A percentile compares a stretch with the other conserved stretches of the same genome.
phyloP scores from a whole-genome alignment of 768 basidiomycete genomes.

The Butyriboletus loyo region DNA sequence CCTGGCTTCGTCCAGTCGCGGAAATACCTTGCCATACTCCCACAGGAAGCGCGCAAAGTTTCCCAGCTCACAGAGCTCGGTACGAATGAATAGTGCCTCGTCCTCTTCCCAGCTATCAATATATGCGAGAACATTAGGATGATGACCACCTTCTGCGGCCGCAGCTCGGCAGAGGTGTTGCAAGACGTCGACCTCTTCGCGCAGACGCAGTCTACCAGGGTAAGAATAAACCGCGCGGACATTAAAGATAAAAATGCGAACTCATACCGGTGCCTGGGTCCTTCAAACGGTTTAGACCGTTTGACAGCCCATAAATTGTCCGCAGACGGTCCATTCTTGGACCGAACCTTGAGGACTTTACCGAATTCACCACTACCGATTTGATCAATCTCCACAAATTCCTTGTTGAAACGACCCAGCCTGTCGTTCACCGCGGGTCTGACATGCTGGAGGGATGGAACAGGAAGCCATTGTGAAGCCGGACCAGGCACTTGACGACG shows the following conservation, averaged over 20 bases:
- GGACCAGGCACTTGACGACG: constrained; percentile 31
- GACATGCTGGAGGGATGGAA: constrained; percentile 19
- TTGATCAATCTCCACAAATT: constrained; percentile 76
- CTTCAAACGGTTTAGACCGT: constrained; percentile 90
- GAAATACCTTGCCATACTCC: constrained; percentile 84
- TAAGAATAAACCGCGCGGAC: constrained; percentile 17
- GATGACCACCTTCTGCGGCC: constrained; percentile 30
- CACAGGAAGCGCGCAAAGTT: constrained; percentile 89
- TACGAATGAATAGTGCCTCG: constrained; percentile 84
- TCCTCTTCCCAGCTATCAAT: constrained; percentile 97
- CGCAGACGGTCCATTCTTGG: constrained; percentile 52
- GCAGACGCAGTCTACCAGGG: constrained; percentile 64
- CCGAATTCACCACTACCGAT: constrained; percentile 94
- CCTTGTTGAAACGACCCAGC: constrained; percentile 69
- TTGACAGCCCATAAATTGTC: constrained; percentile 79
- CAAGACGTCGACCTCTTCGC: constrained; percentile 93
- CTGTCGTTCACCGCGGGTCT: constrained; percentile 46
- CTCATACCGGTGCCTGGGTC: constrained; percentile 81
- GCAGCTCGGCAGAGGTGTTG: constrained; percentile 60
- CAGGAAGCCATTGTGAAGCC: constrained; percentile 22
- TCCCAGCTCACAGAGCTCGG: constrained; percentile 91
- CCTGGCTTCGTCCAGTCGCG: constrained; percentile 83
- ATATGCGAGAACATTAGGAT: constrained; percentile 84
- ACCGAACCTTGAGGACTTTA: constrained; percentile 80
- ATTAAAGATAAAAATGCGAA: constrained; percentile 12